Evolutionary conservation across 2,329 filamentous ascomycete species (phyloP).

Genomic region (Leptosphaerulina australis): DNA sequence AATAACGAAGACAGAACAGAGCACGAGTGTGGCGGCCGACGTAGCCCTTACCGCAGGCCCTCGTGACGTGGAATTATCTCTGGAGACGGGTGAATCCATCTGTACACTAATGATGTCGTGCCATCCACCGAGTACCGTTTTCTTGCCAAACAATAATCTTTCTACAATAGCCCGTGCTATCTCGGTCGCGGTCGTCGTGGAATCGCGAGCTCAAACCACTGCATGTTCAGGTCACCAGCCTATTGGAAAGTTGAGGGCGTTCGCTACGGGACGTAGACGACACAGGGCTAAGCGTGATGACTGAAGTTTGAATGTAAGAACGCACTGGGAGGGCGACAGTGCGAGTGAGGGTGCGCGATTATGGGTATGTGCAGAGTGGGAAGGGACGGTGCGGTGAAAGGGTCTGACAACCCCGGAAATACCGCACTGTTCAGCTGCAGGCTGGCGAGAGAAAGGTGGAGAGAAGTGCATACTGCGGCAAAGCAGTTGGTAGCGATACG

Average conservation of each 20-base stretch:
- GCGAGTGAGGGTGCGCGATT: slow-evolving; percentile 4
- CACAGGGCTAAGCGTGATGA: not conserved
- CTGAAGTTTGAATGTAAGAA: not conserved
- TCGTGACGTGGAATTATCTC: slow-evolving; percentile 33
- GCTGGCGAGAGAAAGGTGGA: slow-evolving; percentile 24
- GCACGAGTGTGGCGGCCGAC: slow-evolving; percentile 69
- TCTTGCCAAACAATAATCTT: not conserved
- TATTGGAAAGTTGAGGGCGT: not conserved
- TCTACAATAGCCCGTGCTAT: slow-evolving; percentile 24
- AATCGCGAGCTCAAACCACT: slow-evolving; percentile 22
- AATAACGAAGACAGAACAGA: slow-evolving; percentile 76
- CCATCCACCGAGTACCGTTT: slow-evolving; percentile 22
- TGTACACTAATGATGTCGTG: slow-evolving; percentile 19
- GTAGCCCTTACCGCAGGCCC: slow-evolving; percentile 66
- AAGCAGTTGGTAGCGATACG: slow-evolving; percentile 17
- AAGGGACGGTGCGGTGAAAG: slow-evolving; percentile 27
- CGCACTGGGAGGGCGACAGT: slow-evolving; percentile 1
- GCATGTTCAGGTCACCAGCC: slow-evolving; percentile 31
- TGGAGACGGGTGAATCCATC: slow-evolving; percentile 33
- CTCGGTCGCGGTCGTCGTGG: slow-evolving; percentile 37
- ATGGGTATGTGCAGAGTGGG: slow-evolving; percentile 1
- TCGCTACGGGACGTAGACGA: not conserved
- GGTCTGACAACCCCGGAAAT: slow-evolving; percentile 29
- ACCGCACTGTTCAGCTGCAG: slow-evolving; percentile 27
- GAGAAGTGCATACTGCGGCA: slow-evolving; percentile 24